These are phyloP conservation scores for Saccharomyces hybrid DNA, from an alignment of 1,139 yeast species.

Conservation along the genomic window DNA sequence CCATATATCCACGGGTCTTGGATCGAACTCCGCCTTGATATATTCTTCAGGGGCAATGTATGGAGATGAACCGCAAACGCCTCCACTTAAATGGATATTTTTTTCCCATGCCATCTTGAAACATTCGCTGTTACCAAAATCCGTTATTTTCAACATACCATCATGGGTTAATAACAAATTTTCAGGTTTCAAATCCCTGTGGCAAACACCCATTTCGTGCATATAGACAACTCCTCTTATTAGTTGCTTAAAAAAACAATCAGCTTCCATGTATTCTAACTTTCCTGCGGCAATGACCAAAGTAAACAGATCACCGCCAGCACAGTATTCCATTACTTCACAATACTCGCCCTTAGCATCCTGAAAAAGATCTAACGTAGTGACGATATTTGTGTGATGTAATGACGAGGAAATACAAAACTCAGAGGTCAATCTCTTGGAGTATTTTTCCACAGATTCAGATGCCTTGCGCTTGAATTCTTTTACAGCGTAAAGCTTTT, in stretches of 20 bases:
- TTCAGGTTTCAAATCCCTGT: conserved; percentile 92
- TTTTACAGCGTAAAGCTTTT: conserved; percentile 68
- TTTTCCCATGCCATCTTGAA: conserved; percentile 96
- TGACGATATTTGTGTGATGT: conserved; percentile 73
- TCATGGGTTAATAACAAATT: conserved; percentile 71
- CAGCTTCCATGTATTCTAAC: conserved; percentile 81
- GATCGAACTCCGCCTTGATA: conserved; percentile 67
- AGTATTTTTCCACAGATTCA: conserved; percentile 54
- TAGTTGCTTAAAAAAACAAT: conserved; percentile 89
- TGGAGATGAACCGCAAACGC: conserved; percentile 84
- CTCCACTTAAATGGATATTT: conserved; percentile 74
- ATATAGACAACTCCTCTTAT: conserved; percentile 87
- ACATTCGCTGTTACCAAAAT: conserved; percentile 93
- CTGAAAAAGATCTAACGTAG: conserved; percentile 76
- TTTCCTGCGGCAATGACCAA: conserved; percentile 78
- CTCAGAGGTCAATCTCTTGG: conserved; percentile 75
- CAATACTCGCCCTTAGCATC: conserved; percentile 91
- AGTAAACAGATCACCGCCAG: conserved; percentile 91
- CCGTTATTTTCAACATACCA: conserved; percentile 83
- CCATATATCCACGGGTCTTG: conserved; percentile 92
- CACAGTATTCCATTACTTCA: conserved; percentile 94
- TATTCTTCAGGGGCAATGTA: conserved; percentile 97
- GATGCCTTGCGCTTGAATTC: conserved; percentile 55
- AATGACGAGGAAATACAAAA: conserved; percentile 79
- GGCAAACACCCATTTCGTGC: conserved; percentile 97